Evolutionary conservation across 2,329 filamentous ascomycete genomes (phyloP), one percentile per base, ranked within the genome.

Genomic region (Aspergillus brasiliensis): DNA sequence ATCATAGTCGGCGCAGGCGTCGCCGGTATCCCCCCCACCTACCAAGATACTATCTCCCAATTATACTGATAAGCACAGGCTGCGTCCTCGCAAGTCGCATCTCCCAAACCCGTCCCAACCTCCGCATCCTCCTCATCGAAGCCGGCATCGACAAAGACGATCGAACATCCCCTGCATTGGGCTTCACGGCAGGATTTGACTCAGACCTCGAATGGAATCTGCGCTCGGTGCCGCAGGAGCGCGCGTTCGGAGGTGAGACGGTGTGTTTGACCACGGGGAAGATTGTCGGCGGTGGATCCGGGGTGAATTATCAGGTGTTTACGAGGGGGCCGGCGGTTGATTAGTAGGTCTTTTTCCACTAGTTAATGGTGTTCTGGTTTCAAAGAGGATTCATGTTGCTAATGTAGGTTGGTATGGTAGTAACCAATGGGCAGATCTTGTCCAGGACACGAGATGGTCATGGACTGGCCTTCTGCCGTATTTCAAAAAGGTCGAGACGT

Each of bases 1-100:
- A 28, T 54, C 7, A 46, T 54, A 8, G 51, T 54, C 17, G 51
- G 51, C 19, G 51, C 51, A 8, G 51, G 51, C 2, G 38, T 54
- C 8, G 38, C 51, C 7, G 51, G 51, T 54, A 42, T 11, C 23
- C 1, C 31, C 4, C 31, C 31, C 0, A 48, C n/a, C n/a, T 48
- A 17, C 13, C 25, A 8, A 28, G n/a, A n/a, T n/a, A n/a, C n/a
- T n/a, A 15, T 8, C 23, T 5, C 17, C 15, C 34, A 1, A 5
- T 7, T 23, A 5, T n/a, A 19, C 1, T 54, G 37, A 54, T 28
- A n/a, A 19, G 11, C 4, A 6, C 34, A 54, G 51, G 51, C 5
- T 54, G 51, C n/a, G 51, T 54, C 10, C 23, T 54, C 8, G 51
- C 51, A 8, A 54, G 51, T 17, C 51, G 51, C 23, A 54, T 54